Percentiles rank a stretch among this genome's conserved stretches.
phyloP scores from a whole-genome alignment of 768 basidiomycete species.

The Hemileccinum impolitum region DNA sequence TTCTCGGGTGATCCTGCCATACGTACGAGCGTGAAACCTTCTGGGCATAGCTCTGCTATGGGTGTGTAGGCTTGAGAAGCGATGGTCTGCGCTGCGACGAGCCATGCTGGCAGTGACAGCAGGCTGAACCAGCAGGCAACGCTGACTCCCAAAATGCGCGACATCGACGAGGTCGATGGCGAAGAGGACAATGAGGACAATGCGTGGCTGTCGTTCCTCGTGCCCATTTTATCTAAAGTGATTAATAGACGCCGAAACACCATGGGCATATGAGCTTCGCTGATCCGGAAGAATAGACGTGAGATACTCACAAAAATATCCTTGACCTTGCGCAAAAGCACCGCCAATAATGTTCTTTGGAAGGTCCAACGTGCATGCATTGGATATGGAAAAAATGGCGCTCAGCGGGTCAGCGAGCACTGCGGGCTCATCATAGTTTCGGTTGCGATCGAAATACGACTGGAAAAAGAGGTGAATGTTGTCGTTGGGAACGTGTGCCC shows the following conservation, averaged over 20 bases:
- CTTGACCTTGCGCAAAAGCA: not conserved
- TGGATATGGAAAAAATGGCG: not conserved
- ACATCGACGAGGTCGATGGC: not conserved
- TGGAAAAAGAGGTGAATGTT: not conserved
- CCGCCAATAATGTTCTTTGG: not conserved
- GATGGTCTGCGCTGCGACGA: slow-evolving; percentile 19
- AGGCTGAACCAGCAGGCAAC: slow-evolving; percentile 12
- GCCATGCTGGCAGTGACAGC: not conserved
- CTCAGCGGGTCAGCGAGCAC: not conserved
- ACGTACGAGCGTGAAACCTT: slow-evolving; percentile 28
- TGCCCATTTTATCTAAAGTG: too few species aligned
- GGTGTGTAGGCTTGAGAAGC: slow-evolving; percentile 28
- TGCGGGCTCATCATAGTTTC: not conserved
- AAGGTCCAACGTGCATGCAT: not conserved
- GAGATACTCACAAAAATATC: not conserved
- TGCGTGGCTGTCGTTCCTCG: too few species aligned
- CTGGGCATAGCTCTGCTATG: slow-evolving; percentile 15
- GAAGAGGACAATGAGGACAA: not conserved
- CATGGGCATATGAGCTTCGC: too few species aligned
- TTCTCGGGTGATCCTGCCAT: slow-evolving; percentile 20
- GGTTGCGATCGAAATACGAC: not conserved
- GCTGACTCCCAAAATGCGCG: not conserved
- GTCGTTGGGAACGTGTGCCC: not conserved
- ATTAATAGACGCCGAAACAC: not conserved
- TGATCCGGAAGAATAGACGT: not conserved